Conservation (phyloP, 495 filamentous ascomycete species). For the Pseudomonodictys pantanalensis region DNA sequence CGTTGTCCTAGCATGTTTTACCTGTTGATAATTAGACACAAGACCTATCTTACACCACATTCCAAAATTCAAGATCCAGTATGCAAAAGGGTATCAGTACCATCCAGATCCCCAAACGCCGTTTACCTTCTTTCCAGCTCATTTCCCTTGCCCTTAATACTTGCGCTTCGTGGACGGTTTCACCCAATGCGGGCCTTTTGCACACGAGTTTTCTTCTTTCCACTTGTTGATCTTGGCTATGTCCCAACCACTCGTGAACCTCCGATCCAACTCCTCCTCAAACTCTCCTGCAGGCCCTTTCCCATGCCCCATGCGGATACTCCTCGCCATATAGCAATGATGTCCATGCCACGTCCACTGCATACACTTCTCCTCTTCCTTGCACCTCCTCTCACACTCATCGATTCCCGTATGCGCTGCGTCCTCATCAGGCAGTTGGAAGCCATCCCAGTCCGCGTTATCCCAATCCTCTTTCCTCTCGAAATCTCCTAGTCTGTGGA, state of each 20-base stretch:
- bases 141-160: not conserved
- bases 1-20: no score
- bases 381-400: not conserved
- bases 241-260: slow-evolving; percentile 20
- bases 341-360: slow-evolving; percentile 16
- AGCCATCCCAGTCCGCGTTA: slow-evolving; percentile 1
- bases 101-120: not conserved
- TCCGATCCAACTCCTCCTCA: not conserved
- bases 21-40: no score
- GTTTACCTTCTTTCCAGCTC: not conserved
- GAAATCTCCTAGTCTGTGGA: not conserved
- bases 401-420: not conserved
- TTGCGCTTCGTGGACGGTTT: slow-evolving; percentile 4
- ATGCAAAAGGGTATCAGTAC: not conserved
- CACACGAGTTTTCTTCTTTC: slow-evolving; percentile 7
- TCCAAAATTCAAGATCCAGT: no score
- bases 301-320: slow-evolving; percentile 3
- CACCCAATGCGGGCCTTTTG: slow-evolving; percentile 10
- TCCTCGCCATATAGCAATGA: slow-evolving; percentile 18
- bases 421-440: not conserved
- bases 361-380: not conserved
- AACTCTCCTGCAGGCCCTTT: not conserved
- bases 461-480: slow-evolving; percentile 3
- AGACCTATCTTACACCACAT: no score
- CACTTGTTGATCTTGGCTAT: slow-evolving; percentile 20